Conservation (phyloP, 768 basidiomycete species). For the Mycena haematopus region DNA sequence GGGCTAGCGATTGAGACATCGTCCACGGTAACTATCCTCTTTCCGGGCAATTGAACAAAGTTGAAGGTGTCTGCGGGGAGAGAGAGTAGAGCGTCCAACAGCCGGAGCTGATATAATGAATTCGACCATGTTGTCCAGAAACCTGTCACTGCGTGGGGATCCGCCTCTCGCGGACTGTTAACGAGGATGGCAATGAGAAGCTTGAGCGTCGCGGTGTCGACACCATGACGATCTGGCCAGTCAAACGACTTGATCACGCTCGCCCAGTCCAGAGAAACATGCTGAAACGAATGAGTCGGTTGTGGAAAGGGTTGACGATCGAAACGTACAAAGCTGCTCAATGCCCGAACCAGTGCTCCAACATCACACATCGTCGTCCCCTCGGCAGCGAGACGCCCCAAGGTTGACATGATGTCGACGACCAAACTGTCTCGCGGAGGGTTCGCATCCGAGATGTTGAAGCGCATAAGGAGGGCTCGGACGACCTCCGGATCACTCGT, state of each 20-base stretch:
- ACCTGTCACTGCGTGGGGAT: constrained; percentile 80
- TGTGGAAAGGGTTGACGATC: constrained; percentile 9
- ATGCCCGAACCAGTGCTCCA: constrained; percentile 71
- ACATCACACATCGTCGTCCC: constrained; percentile 78
- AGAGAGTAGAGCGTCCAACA: constrained; percentile 88
- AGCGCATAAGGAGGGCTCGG: constrained; percentile 72
- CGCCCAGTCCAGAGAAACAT: constrained; percentile 77
- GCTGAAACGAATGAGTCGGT: constrained; percentile 46
- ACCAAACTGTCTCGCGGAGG: constrained; percentile 77
- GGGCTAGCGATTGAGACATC: constrained; percentile 86
- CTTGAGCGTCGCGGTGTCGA: constrained; percentile 89
- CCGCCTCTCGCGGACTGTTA: constrained; percentile 78
- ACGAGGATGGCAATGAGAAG: constrained; percentile 87
- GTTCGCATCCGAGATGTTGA: constrained; percentile 73
- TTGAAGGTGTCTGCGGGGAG: constrained; percentile 92
- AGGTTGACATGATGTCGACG: constrained; percentile 70
- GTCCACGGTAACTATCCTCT: constrained; percentile 84
- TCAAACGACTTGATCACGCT: constrained; percentile 87
- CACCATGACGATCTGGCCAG: constrained; percentile 79
- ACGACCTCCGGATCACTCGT: constrained; percentile 76
- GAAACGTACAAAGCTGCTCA: constrained; percentile 74
- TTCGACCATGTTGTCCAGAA: constrained; percentile 91
- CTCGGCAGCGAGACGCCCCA: constrained; percentile 75
- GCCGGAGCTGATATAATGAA: constrained; percentile 81
- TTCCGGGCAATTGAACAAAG: constrained; percentile 86